phyloP scores from a whole-genome alignment of 75 land plant genomes.

The Pinus taeda region DNA sequence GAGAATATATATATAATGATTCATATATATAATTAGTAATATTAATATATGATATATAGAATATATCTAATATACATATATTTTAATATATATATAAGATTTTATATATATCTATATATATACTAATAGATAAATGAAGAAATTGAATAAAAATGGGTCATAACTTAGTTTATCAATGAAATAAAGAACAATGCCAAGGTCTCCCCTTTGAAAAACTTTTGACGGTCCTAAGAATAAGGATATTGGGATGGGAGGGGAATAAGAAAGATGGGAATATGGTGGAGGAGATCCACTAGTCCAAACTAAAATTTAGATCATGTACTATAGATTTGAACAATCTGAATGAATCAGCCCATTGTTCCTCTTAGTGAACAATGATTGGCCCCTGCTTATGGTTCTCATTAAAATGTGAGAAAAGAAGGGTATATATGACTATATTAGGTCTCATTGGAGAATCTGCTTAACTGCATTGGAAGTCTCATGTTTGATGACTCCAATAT shows the following conservation, averaged over 20 bases:
- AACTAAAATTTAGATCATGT: no score
- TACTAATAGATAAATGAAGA: no score
- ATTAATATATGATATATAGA: no score
- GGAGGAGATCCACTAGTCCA: no score
- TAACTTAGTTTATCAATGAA: constrained; percentile 25
- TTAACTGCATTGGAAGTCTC: not conserved
- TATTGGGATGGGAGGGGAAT: not conserved
- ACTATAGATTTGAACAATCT: constrained; percentile 36
- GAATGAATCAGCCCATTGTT: constrained; percentile 60
- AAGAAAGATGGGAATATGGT: not conserved
- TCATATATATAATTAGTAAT: no score
- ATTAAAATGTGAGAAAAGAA: constrained; percentile 71
- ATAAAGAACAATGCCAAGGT: constrained; percentile 15
- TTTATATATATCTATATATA: no score
- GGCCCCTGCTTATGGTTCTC: constrained; percentile 62
- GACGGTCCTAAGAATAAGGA: not conserved
- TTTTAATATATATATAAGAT: no score
- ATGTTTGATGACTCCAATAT: constrained; percentile 21
- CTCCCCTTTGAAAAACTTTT: not conserved
- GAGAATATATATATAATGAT: no score
- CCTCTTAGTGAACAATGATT: constrained; percentile 26
- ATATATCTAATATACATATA: no score
- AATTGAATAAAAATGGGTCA: no score
- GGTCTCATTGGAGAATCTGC: constrained; percentile 67
- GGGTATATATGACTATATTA: constrained; percentile 29